Evolutionary conservation across 2,329 filamentous ascomycete species (phyloP), one percentile per base, ranked within the genome.

Genomic region (Stagonosporopsis cucurbitacearum): DNA sequence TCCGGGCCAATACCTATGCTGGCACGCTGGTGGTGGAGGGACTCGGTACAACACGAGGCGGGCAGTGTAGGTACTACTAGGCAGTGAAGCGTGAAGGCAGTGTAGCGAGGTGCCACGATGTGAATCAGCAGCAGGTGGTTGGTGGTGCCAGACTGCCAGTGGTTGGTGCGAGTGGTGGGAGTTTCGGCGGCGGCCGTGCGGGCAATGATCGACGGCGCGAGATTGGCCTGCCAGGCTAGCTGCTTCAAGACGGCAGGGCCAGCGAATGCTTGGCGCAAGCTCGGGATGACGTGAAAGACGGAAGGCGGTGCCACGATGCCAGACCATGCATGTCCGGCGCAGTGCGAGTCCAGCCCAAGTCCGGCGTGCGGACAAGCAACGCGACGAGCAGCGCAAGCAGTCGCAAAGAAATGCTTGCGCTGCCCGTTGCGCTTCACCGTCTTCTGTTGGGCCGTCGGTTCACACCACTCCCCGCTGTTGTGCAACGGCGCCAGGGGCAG

Each of bases 401-500:
- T n/a, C n/a, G n/a, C n/a, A n/a, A n/a, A n/a, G n/a, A n/a, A n/a
- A 43, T 39, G 53, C 42, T 47, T 56, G 53, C 47, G 46, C 23
- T 9, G 41, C 7, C 13, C 15, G 19, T 15, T 28, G 37, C 47
- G 41, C 26, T 20, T 30, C 30, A 43, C 53, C 46, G 44, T 45
- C 42, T 13, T 22, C 8, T 51, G 42, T 33, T 39, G 53, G 36
- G 42, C 19, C 13, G 19, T 6, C 23, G 40, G 20, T 39, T 39
- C 42, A 51, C 7, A 43, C 40, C 22, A 41, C 19, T 41, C 42
- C 49, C 54, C 54, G 49, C 44, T 52, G 49, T 57, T 52, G 49
- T 57, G 54, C 54, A 52, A 57, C 54, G 54, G 49, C 54, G 54
- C 54, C 54, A 57, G 54, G 54, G 54, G 54, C 49, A 57, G 44